Percentiles rank a stretch among this genome's conserved stretches.
Conservation (phyloP, 2,329 filamentous ascomycete species). For the Dothideomycetidae sp. region DNA sequence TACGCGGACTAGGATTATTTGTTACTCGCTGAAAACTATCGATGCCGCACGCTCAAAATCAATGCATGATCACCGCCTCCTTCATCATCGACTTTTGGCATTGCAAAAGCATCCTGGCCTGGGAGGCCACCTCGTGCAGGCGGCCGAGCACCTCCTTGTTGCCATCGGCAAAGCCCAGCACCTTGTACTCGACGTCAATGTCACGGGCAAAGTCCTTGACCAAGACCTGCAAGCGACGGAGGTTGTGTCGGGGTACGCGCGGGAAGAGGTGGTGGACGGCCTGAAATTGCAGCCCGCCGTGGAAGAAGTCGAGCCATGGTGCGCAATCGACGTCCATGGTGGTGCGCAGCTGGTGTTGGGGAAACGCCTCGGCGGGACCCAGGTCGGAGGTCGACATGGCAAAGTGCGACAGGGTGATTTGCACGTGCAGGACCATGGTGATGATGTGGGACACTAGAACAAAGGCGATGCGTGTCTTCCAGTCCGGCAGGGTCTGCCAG, state of each 20-base stretch:
- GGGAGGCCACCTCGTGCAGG: conserved; percentile 44
- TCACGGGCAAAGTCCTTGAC: conserved; percentile 52
- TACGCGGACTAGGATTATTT: no score
- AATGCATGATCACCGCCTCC: no score
- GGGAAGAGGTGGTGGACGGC: conserved; percentile 58
- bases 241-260: conserved; percentile 52
- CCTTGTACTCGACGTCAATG: conserved; percentile 46
- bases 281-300: conserved; percentile 61
- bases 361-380: conserved; percentile 50
- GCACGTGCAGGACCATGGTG: conserved; percentile 55
- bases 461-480: conserved; percentile 55
- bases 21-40: no score
- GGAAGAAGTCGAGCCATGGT: conserved; percentile 55
- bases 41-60: no score
- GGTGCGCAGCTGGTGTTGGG: conserved; percentile 54
- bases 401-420: conserved; percentile 60
- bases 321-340: conserved; percentile 65
- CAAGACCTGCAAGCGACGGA: conserved; percentile 44
- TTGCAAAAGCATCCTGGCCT: conserved; percentile 1
- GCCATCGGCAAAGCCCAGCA: conserved; percentile 47
- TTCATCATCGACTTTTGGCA: conserved; percentile 2
- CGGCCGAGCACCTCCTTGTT: conserved; percentile 43
- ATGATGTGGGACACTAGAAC: conserved; percentile 50
- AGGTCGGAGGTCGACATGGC: conserved; percentile 55
- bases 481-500: conserved; percentile 57